A percentile compares a stretch with the other conserved stretches of the same genome.
Conservation (phyloP, 116 monocot genomes). For the Cymodocea nodosa region DNA sequence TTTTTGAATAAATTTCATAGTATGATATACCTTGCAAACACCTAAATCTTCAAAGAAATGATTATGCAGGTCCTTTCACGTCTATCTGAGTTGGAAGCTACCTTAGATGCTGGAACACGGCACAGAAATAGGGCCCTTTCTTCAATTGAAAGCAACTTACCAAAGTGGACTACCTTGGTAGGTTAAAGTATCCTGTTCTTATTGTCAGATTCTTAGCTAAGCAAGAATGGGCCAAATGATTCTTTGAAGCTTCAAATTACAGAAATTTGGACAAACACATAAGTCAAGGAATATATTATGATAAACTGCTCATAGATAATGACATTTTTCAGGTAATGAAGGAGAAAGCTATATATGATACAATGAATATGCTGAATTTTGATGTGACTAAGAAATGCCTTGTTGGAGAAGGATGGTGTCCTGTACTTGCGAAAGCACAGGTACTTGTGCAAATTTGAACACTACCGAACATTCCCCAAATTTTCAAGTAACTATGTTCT, state of each 20-base stretch:
- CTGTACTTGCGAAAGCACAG: conserved; percentile 77
- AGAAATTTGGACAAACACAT: neutral
- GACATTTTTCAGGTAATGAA: conserved; percentile 54
- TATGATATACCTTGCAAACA: neutral
- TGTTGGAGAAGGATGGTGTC: conserved; percentile 99
- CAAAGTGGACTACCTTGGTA: conserved; percentile 82
- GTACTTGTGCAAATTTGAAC: conserved; percentile 13
- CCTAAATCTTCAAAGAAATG: neutral
- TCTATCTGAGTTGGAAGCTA: conserved; percentile 85
- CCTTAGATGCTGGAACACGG: conserved; percentile 87
- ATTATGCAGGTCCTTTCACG: conserved; percentile 29
- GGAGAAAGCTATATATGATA: conserved; percentile 97
- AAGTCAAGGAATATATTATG: neutral
- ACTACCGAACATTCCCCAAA: neutral
- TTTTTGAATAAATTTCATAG: neutral
- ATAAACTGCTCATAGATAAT: neutral
- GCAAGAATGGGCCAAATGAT: neutral
- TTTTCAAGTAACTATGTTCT: neutral
- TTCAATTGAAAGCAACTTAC: conserved; percentile 60
- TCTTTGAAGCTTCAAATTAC: neutral
- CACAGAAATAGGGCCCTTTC: conserved; percentile 82
- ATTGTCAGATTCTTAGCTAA: neutral
- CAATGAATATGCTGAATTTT: conserved; percentile 97
- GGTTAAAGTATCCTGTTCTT: conserved; percentile 7
- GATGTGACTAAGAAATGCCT: conserved; percentile 99